phyloP scores from a whole-genome alignment of 305 asterid genomes.

The Fraxinus velutina region DNA sequence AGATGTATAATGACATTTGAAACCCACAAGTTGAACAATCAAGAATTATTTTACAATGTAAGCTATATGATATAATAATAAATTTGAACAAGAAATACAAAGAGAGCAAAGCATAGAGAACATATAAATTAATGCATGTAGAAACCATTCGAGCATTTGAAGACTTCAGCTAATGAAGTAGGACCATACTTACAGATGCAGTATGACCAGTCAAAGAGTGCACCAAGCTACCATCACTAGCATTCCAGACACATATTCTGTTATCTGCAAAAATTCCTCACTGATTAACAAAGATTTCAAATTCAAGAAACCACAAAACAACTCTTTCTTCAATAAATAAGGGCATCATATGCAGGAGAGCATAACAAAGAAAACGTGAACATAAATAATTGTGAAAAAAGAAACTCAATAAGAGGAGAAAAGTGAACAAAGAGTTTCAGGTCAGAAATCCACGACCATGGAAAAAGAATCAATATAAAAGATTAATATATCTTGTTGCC shows the following conservation, averaged over 20 bases:
- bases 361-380: not conserved
- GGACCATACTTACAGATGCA: constrained; percentile 67
- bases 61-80: not conserved
- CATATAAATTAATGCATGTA: not conserved
- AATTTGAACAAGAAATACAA: not conserved
- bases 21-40: not conserved
- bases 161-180: constrained; percentile 17
- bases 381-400: not conserved
- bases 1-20: not conserved
- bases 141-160: constrained; percentile 12
- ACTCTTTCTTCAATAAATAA: constrained; percentile 22
- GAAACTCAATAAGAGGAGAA: not conserved
- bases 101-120: not conserved
- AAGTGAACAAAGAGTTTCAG: constrained; percentile 6
- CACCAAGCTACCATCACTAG: constrained; percentile 97
- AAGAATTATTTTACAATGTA: not conserved
- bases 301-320: constrained; percentile 24
- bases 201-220: constrained; percentile 95
- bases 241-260: constrained; percentile 99
- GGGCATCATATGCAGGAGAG: not conserved
- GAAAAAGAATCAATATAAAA: constrained; percentile 8
- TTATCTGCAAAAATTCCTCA: constrained; percentile 61
- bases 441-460: constrained; percentile 6
- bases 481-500: constrained; percentile 3
- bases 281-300: constrained; percentile 19